Evolutionary conservation across 805 yeast species (phyloP).

Genomic region (Lipomyces yamadae): DNA sequence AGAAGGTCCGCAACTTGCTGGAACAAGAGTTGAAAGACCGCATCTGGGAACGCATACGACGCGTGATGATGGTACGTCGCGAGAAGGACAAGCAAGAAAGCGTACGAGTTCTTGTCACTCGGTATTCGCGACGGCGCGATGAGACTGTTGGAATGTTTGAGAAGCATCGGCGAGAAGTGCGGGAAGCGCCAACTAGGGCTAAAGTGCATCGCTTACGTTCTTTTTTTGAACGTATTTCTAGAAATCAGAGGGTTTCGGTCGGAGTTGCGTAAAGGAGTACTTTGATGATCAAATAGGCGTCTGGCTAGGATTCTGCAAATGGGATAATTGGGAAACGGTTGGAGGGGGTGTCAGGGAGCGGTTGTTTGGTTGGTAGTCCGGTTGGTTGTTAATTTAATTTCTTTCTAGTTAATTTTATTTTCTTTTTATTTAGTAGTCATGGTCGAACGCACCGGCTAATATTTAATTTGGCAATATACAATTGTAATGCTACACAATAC

Average conservation of each 20-base stretch:
- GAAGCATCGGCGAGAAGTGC: neutral
- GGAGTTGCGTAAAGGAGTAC: neutral
- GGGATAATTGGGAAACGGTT: neutral
- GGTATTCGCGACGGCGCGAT: slow-evolving; percentile 15
- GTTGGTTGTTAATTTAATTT: neutral
- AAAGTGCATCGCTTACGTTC: slow-evolving; percentile 34
- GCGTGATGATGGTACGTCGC: neutral
- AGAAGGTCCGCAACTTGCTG: slow-evolving; percentile 38
- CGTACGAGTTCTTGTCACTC: slow-evolving; percentile 20
- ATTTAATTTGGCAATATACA: neutral
- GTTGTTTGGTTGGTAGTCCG: slow-evolving; percentile 3
- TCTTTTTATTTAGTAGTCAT: neutral
- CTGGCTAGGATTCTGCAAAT: neutral
- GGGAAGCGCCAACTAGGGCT: slow-evolving; percentile 33
- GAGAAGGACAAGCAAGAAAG: slow-evolving; percentile 17
- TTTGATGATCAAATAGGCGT: neutral
- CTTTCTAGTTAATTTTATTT: neutral
- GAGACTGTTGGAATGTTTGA: neutral
- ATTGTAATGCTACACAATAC: neutral
- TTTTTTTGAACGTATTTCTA: slow-evolving; percentile 32
- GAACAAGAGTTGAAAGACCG: slow-evolving; percentile 18
- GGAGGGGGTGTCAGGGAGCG: too few species aligned
- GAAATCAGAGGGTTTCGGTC: slow-evolving; percentile 8
- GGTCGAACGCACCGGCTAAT: too few species aligned
- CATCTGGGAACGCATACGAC: slow-evolving; percentile 11